phyloP scores from a whole-genome alignment of 139 green algal genomes.

The Picochlorum sp. region DNA sequence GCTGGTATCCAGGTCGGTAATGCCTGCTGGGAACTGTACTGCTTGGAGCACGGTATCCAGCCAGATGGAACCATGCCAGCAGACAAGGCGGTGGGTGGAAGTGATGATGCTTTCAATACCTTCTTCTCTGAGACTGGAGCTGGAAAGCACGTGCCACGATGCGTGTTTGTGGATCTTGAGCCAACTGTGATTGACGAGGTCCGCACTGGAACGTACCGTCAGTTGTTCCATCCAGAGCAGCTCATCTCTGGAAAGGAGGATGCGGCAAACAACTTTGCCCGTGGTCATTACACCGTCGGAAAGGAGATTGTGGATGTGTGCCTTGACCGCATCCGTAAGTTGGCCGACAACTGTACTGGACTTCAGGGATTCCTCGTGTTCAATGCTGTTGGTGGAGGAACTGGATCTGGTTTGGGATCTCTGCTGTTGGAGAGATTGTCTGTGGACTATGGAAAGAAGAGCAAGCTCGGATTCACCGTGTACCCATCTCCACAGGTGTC shows the following conservation, averaged over 20 bases:
- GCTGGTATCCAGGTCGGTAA: constrained; percentile 83
- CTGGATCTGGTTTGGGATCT: constrained; percentile 90
- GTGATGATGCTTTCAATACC: constrained; percentile 92
- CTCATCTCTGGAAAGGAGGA: constrained; percentile 96
- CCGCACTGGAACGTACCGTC: constrained; percentile 88
- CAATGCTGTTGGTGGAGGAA: constrained; percentile 92
- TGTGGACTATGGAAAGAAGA: constrained; percentile 99
- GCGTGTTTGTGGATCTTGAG: constrained; percentile 94
- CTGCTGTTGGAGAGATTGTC: constrained; percentile 94
- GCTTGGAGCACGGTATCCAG: constrained; percentile 96
- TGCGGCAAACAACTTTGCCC: constrained; percentile 79
- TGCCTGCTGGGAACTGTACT: constrained; percentile 99
- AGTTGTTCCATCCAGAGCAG: constrained; percentile 98
- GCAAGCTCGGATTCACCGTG: constrained; percentile 96
- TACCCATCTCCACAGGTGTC: constrained; percentile 91
- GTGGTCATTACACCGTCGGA: constrained; percentile 87
- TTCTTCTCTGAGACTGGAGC: constrained; percentile 95
- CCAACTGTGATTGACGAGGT: constrained; percentile 95
- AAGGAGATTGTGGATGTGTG: constrained; percentile 96
- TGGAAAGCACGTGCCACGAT: constrained; percentile 89
- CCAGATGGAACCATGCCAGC: constrained; percentile 92
- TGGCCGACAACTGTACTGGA: constrained; percentile 94
- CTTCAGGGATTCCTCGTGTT: constrained; percentile 97
- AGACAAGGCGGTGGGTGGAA: constrained; percentile 85
- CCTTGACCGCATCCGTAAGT: constrained; percentile 92